phyloP scores from a whole-genome alignment of 441 rosid species.

The Populus hybrid region DNA sequence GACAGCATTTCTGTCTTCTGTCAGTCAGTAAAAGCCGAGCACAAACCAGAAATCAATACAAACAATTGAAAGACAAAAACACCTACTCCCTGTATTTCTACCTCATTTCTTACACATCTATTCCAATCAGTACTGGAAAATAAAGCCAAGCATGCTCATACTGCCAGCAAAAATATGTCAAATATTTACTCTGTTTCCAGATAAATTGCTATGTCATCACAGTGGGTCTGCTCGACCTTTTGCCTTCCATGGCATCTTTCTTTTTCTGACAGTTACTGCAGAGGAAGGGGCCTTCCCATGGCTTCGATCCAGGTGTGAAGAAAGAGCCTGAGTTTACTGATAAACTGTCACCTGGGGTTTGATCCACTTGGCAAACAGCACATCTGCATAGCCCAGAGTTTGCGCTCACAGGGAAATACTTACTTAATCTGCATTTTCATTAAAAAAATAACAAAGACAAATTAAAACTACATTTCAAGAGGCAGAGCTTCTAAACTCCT shows the following conservation, averaged over 20 bases:
- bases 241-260: constrained; percentile 99
- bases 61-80: constrained; percentile 27
- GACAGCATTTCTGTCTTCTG: constrained; percentile 26
- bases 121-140: constrained; percentile 31
- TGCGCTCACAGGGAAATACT: constrained; percentile 47
- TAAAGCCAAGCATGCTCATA: constrained; percentile 43
- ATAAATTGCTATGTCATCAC: constrained; percentile 41
- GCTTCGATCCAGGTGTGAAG: constrained; percentile 68
- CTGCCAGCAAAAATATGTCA: constrained; percentile 42
- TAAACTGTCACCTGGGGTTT: constrained; percentile 55
- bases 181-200: constrained; percentile 46
- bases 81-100: constrained; percentile 39
- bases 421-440: constrained; percentile 75
- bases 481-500: neutral
- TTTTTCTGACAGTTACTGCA: constrained; percentile 75
- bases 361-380: constrained; percentile 94
- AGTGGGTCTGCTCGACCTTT: constrained; percentile 57
- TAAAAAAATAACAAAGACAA: neutral
- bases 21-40: constrained; percentile 45
- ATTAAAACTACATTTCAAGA: neutral
- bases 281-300: constrained; percentile 94
- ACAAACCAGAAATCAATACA: constrained; percentile 35
- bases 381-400: constrained; percentile 71
- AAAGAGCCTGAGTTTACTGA: constrained; percentile 52
- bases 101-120: constrained; percentile 47